Conservation (phyloP, 768 basidiomycete species). For the Lentinula edodes region DNA sequence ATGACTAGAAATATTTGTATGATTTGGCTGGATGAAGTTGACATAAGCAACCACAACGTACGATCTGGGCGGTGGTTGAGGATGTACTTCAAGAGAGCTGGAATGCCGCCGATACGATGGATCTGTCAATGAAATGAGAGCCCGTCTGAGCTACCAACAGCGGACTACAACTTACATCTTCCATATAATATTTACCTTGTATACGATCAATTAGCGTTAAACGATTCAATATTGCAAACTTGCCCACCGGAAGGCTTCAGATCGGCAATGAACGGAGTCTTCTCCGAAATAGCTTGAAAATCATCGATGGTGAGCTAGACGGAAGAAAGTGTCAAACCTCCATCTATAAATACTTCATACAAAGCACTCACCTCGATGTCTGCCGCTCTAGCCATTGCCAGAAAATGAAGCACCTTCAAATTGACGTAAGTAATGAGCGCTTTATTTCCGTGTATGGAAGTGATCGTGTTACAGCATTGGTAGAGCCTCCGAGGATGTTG, state of each 20-base stretch:
- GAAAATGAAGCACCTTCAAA: slow-evolving; percentile 70
- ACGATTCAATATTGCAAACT: slow-evolving; percentile 8
- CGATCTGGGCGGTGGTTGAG: slow-evolving; percentile 40
- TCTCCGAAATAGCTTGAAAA: slow-evolving; percentile 76
- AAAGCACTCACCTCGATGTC: slow-evolving; percentile 34
- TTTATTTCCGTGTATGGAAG: not conserved
- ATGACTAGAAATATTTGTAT: slow-evolving; percentile 52
- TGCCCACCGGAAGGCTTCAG: slow-evolving; percentile 45
- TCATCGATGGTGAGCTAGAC: slow-evolving; percentile 73
- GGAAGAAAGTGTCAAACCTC: not conserved
- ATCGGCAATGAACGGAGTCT: slow-evolving; percentile 81
- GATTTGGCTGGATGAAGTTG: not conserved
- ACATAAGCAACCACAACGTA: not conserved
- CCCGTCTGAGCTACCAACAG: not conserved
- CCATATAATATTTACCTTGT: slow-evolving; percentile 85
- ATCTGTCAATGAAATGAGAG: slow-evolving; percentile 19
- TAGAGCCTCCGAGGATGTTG: slow-evolving; percentile 80
- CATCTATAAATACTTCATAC: too few relatives aligned
- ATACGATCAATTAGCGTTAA: slow-evolving; percentile 37
- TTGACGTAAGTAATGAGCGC: not conserved
- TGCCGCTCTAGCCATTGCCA: slow-evolving; percentile 82
- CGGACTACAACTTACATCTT: slow-evolving; percentile 42
- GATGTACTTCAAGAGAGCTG: slow-evolving; percentile 79
- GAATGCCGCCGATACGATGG: slow-evolving; percentile 80
- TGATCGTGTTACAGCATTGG: slow-evolving; percentile 61